Evolutionary conservation across 805 yeast species (phyloP).

Genomic region (Schwanniomyces polymorphus): DNA sequence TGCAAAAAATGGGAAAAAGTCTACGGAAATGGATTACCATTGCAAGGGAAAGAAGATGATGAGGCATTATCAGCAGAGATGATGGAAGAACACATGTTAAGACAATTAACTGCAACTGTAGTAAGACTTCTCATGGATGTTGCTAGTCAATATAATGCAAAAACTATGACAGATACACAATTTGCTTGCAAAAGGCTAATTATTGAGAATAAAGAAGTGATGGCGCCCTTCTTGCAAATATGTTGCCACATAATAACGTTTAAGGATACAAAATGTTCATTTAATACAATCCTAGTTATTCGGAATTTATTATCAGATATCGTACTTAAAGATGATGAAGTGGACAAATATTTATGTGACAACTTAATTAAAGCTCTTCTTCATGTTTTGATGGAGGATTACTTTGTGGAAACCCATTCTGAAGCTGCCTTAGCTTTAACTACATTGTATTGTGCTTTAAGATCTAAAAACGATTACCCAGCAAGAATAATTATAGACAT

Average conservation of each 20-base stretch:
- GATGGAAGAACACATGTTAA: slow-evolving; percentile 93
- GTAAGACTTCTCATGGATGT: slow-evolving; percentile 84
- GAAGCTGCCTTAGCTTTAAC: slow-evolving; percentile 93
- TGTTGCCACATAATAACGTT: slow-evolving; percentile 76
- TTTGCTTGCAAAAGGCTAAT: slow-evolving; percentile 65
- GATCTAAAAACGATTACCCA: slow-evolving; percentile 69
- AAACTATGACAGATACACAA: slow-evolving; percentile 57
- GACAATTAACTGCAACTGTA: slow-evolving; percentile 91
- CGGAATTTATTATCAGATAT: slow-evolving; percentile 72
- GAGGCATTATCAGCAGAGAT: slow-evolving; percentile 92
- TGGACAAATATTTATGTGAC: slow-evolving; percentile 67
- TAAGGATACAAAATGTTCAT: slow-evolving; percentile 90
- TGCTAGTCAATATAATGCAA: slow-evolving; percentile 72
- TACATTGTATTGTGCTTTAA: slow-evolving; percentile 69
- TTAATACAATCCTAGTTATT: slow-evolving; percentile 81
- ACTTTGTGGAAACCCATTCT: slow-evolving; percentile 81
- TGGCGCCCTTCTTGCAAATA: slow-evolving; percentile 77
- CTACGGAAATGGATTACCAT: slow-evolving; percentile 54
- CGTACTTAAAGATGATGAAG: slow-evolving; percentile 67
- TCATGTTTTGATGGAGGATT: slow-evolving; percentile 66
- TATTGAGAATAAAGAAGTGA: slow-evolving; percentile 58
- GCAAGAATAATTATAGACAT: slow-evolving; percentile 55
- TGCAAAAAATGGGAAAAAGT: slow-evolving; percentile 75
- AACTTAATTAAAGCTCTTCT: slow-evolving; percentile 70
- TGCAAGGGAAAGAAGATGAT: slow-evolving; percentile 65